Conservation (phyloP, 495 filamentous ascomycete genomes). For the Aspergillus affinis region DNA sequence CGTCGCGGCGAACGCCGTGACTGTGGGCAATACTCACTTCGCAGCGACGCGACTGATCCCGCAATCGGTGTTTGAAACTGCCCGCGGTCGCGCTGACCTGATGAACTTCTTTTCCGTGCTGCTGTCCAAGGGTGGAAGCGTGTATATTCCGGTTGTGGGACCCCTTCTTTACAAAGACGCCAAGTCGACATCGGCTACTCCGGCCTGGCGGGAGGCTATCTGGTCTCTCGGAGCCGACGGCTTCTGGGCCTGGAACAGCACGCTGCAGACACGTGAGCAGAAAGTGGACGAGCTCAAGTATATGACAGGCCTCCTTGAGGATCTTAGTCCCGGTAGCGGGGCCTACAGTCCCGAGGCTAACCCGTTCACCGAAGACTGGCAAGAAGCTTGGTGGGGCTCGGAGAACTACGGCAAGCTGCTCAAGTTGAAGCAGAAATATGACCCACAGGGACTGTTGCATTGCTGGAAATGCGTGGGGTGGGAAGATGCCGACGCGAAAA, state of each 20-base stretch:
- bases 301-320: slow-evolving; percentile 34
- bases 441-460: slow-evolving; percentile 43
- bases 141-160: slow-evolving; percentile 31
- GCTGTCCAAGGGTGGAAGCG: slow-evolving; percentile 18
- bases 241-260: slow-evolving; percentile 35
- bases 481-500: slow-evolving; percentile 23
- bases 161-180: slow-evolving; percentile 29
- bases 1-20: slow-evolving; percentile 28
- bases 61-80: slow-evolving; percentile 24
- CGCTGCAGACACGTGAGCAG: slow-evolving; percentile 29
- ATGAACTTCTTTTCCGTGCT: slow-evolving; percentile 18
- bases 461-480: slow-evolving; percentile 49
- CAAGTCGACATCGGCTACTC: slow-evolving; percentile 37
- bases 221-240: slow-evolving; percentile 36
- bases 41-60: slow-evolving; percentile 41
- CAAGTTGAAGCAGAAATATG: slow-evolving; percentile 44
- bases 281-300: slow-evolving; percentile 32
- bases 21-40: slow-evolving; percentile 30
- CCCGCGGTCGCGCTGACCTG: slow-evolving; percentile 27
- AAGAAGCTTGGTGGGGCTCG: slow-evolving; percentile 49
- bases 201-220: slow-evolving; percentile 44
- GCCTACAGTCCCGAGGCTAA: slow-evolving; percentile 50
- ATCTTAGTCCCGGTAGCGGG: slow-evolving; percentile 42
- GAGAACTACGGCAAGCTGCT: slow-evolving; percentile 41
- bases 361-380: slow-evolving; percentile 42